A percentile compares a stretch with the other conserved stretches of the same genome.
Evolutionary conservation across 2,329 filamentous ascomycete genomes (phyloP).

Genomic region (Ceratocystiopsis brevicomis): DNA sequence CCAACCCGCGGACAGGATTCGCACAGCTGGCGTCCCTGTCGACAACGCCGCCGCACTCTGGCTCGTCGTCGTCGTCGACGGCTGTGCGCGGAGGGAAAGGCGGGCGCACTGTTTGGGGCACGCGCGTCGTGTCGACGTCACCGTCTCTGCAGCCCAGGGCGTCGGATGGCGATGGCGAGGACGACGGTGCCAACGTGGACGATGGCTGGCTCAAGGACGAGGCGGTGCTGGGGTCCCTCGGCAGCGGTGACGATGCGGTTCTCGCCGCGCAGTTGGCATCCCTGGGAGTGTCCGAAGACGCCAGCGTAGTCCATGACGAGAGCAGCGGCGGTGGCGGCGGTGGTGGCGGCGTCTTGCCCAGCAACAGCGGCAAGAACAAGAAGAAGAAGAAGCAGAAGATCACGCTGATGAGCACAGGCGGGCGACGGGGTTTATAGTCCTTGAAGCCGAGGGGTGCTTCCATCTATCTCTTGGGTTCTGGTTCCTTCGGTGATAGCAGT

Average conservation of each 20-base stretch:
- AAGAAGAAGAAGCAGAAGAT: slow-evolving; percentile 60
- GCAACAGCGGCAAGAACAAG: slow-evolving; percentile 16
- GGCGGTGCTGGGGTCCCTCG: slow-evolving; percentile 2
- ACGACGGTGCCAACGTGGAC: slow-evolving; percentile 30
- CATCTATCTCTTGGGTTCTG: not conserved
- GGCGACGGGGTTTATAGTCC: slow-evolving; percentile 20
- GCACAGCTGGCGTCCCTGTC: slow-evolving; percentile 56
- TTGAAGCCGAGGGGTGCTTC: not conserved
- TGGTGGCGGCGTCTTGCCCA: slow-evolving; percentile 10
- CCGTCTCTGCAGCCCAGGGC: slow-evolving; percentile 24
- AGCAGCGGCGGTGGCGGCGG: slow-evolving; percentile 5
- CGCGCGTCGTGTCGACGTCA: slow-evolving; percentile 43
- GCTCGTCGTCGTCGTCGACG: not conserved
- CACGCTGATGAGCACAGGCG: slow-evolving; percentile 49
- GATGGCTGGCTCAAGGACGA: slow-evolving; percentile 16
- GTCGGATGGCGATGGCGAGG: not conserved
- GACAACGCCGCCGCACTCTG: slow-evolving; percentile 48
- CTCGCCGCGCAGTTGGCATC: slow-evolving; percentile 40
- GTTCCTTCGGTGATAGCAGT: too few species aligned
- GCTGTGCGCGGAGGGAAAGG: not conserved
- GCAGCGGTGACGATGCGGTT: slow-evolving; percentile 44
- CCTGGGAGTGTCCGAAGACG: slow-evolving; percentile 22
- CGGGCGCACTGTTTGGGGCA: slow-evolving; percentile 78
- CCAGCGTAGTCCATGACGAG: slow-evolving; percentile 8
- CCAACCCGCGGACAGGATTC: slow-evolving; percentile 41